These are phyloP conservation scores for Lentinula novae-zelandiae DNA, from an alignment of 1,284 basidiomycete genomes.

Conservation along the genomic window DNA sequence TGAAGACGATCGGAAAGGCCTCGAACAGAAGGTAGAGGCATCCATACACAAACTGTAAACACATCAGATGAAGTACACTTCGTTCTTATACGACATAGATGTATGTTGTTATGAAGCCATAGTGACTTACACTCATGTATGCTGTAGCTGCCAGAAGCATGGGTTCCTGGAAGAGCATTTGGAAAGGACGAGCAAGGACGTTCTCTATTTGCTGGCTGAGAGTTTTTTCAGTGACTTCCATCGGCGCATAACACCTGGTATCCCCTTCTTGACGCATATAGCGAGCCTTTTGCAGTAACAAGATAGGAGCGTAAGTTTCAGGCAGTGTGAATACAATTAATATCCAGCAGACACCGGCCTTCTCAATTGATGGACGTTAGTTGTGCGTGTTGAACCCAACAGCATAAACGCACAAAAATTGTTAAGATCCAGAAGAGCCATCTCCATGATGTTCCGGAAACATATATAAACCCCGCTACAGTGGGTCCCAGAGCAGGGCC, in stretches of 20 bases:
- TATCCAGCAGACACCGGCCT: conserved; percentile 42
- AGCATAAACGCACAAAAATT: conserved; percentile 50
- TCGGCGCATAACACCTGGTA: conserved; percentile 51
- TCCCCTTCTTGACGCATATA: conserved; percentile 49
- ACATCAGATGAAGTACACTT: not conserved
- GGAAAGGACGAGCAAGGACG: conserved; percentile 60
- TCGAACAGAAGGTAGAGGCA: conserved; percentile 61
- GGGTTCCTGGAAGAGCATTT: conserved; percentile 70
- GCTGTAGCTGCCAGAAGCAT: conserved; percentile 71
- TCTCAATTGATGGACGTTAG: not conserved
- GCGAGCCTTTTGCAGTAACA: conserved; percentile 47
- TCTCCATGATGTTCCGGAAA: conserved; percentile 46
- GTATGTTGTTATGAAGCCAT: conserved; percentile 17
- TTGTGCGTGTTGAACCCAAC: not conserved
- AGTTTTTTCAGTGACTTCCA: conserved; percentile 40
- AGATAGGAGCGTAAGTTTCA: conserved; percentile 64
- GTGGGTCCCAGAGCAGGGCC: conserved; percentile 58
- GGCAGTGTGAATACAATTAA: conserved; percentile 67
- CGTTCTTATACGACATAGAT: too few relatives aligned
- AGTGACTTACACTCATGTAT: conserved; percentile 56
- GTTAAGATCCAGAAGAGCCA: conserved; percentile 79
- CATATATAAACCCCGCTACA: conserved; percentile 53
- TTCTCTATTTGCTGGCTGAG: conserved; percentile 41
- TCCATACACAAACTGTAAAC: conserved; percentile 54
- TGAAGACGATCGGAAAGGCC: conserved; percentile 58